Percentiles rank a stretch among this genome's conserved stretches.
These are phyloP conservation scores for Ilyonectria robusta DNA, from an alignment of 2,329 filamentous ascomycete genomes.

Conservation along the genomic window DNA sequence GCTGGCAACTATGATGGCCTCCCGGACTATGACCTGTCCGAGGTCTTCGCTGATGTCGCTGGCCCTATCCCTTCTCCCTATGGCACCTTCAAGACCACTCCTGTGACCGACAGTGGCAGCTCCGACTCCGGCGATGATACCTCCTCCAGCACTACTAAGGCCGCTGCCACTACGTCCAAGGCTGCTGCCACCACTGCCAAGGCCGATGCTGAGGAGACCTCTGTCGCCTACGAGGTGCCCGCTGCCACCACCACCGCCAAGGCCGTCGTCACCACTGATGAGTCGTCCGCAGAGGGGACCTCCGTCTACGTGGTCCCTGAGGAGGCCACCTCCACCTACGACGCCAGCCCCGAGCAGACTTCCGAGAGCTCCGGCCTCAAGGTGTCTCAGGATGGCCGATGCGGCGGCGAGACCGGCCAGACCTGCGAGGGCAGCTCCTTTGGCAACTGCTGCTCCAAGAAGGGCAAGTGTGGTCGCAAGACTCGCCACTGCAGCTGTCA, in stretches of 20 bases:
- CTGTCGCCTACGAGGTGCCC: slow-evolving; percentile 17
- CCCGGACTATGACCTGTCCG: slow-evolving; percentile 56
- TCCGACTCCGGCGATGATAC: slow-evolving; percentile 15
- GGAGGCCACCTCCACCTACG: slow-evolving; percentile 29
- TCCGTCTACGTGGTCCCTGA: slow-evolving; percentile 22
- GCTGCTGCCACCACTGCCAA: slow-evolving; percentile 25
- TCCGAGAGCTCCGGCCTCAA: slow-evolving; percentile 38
- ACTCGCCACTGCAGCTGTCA: slow-evolving; percentile 54
- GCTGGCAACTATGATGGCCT: slow-evolving; percentile 62
- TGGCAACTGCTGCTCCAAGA: slow-evolving; percentile 60
- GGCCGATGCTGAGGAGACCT: slow-evolving; percentile 11
- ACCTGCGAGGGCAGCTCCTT: slow-evolving; percentile 59
- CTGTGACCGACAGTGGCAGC: slow-evolving; percentile 31
- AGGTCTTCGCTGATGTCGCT: slow-evolving; percentile 49
- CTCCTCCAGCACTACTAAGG: slow-evolving; percentile 25
- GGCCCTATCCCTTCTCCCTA: slow-evolving; percentile 54
- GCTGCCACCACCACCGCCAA: slow-evolving; percentile 27
- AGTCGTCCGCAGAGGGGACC: slow-evolving; percentile 15
- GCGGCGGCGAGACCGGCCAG: slow-evolving; percentile 56
- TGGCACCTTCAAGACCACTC: slow-evolving; percentile 40
- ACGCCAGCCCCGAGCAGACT: slow-evolving; percentile 36
- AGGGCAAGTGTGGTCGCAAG: slow-evolving; percentile 56
- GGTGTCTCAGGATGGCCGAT: slow-evolving; percentile 57
- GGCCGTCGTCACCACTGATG: slow-evolving; percentile 21
- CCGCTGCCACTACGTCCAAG: slow-evolving; percentile 27